Evolutionary conservation across 78 protist species (phyloP).

Genomic region (Dictyostelium firmibasis): DNA sequence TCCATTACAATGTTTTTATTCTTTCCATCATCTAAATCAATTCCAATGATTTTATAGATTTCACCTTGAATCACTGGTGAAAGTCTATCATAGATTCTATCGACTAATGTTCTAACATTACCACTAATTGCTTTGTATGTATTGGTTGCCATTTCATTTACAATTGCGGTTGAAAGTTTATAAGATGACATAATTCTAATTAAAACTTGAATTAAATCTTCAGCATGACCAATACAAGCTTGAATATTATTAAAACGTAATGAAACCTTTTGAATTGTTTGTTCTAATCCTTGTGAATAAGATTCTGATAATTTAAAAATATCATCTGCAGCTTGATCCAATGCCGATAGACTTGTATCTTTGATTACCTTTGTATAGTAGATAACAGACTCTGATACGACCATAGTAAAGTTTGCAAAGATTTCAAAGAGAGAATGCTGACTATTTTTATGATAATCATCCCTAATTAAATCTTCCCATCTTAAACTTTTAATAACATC

Average conservation of each 20-base stretch:
- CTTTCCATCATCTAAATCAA: conserved; percentile 4
- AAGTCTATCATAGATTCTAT: conserved; percentile 55
- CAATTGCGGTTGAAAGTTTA: conserved; percentile 31
- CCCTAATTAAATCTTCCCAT: conserved; percentile 56
- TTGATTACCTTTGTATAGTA: conserved; percentile 61
- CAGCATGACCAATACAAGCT: conserved; percentile 67
- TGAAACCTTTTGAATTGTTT: conserved; percentile 55
- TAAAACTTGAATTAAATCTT: conserved; percentile 48
- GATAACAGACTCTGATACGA: conserved; percentile 42
- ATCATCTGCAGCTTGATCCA: conserved; percentile 64
- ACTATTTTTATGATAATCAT: conserved; percentile 10
- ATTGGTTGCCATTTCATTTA: conserved; percentile 24
- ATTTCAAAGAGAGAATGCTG: conserved; percentile 56
- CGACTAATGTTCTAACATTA: conserved; percentile 47
- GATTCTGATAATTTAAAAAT: conserved; percentile 53
- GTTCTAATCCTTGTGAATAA: not conserved
- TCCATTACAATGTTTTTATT: conserved; percentile 23
- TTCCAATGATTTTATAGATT: conserved; percentile 38
- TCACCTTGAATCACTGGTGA: conserved; percentile 66
- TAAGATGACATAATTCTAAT: conserved; percentile 26
- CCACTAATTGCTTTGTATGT: conserved; percentile 27
- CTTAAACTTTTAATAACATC: conserved; percentile 60
- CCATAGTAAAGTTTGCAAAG: conserved; percentile 64
- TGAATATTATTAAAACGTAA: conserved; percentile 67
- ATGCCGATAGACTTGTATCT: conserved; percentile 11